These are phyloP conservation scores for Calonectria pseudoreteaudii DNA, from an alignment of 2,329 filamentous ascomycete genomes.

Conservation along the genomic window DNA sequence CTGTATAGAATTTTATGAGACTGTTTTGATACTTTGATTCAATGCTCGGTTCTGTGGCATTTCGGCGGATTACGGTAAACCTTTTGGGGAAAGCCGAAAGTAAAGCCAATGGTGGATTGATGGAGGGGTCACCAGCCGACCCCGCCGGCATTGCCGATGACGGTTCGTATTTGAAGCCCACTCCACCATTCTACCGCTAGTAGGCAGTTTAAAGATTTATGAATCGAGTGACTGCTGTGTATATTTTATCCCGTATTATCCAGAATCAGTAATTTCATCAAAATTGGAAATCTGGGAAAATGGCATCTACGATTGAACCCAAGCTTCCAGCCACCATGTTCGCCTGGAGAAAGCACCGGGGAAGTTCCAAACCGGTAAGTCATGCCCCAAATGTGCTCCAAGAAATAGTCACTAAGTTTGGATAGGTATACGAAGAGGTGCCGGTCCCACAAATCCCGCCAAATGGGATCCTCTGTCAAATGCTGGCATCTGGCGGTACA, in stretches of 20 bases:
- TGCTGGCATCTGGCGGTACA: constrained; percentile 18
- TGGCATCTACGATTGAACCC: background rate
- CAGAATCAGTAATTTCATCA: background rate
- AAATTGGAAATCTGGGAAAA: background rate
- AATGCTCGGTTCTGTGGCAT: background rate
- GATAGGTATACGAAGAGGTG: constrained; percentile 11
- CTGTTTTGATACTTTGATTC: background rate
- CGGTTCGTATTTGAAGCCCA: background rate
- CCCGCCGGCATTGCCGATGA: background rate
- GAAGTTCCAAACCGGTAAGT: constrained; percentile 32
- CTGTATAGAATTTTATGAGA: background rate
- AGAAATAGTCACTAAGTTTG: background rate
- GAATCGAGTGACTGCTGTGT: background rate
- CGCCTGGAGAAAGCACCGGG: constrained; percentile 49
- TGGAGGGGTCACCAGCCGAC: background rate
- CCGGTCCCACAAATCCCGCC: constrained; percentile 3
- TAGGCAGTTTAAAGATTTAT: background rate
- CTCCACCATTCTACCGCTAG: background rate
- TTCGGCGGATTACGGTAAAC: background rate
- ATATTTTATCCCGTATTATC: background rate
- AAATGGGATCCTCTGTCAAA: constrained; percentile 8
- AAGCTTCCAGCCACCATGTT: constrained; percentile 39
- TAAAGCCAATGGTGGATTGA: background rate
- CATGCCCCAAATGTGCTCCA: fast-evolving
- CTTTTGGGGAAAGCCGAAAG: background rate